A percentile compares a stretch with the other conserved stretches of the same genome.
Conservation (phyloP, 345 rosid genomes). For the Erodium maritimum region DNA sequence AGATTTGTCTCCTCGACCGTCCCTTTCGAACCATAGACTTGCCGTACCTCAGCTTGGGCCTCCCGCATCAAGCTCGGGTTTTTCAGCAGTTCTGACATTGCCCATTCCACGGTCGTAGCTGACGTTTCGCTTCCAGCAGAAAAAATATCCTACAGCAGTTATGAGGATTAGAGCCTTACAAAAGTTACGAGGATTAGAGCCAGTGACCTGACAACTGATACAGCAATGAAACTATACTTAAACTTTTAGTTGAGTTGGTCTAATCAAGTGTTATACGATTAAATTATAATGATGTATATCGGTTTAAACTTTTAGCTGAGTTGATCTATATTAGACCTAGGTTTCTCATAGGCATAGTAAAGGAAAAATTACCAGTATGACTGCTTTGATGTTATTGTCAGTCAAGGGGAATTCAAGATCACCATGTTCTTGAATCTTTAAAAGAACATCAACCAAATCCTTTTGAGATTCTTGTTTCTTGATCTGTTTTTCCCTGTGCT, state of each 20-base stretch:
- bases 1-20: constrained; percentile 8
- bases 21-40: constrained; percentile 7
- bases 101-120: constrained; percentile 14
- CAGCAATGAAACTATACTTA: too few relatives aligned
- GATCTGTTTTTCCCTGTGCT: constrained; percentile 10
- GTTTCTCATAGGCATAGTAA: too few relatives aligned
- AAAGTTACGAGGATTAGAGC: too few relatives aligned
- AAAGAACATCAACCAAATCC: constrained; percentile 15
- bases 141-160: constrained; percentile 12
- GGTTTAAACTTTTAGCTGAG: too few relatives aligned
- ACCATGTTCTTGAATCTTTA: constrained; percentile 1
- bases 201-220: too few relatives aligned
- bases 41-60: constrained; percentile 23
- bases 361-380: constrained; percentile 19
- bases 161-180: too few relatives aligned
- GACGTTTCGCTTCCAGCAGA: constrained; percentile 17
- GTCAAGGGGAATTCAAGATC: constrained; percentile 7
- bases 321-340: too few relatives aligned
- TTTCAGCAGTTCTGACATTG: constrained; percentile 15
- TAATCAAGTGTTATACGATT: too few relatives aligned
- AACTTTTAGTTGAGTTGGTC: too few relatives aligned
- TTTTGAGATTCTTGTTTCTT: constrained; percentile 1
- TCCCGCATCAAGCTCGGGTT: constrained; percentile 11
- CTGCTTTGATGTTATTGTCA: constrained; percentile 21
- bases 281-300: too few relatives aligned